phyloP scores from a whole-genome alignment of 495 filamentous ascomycete genomes.

The Penicillium macrosclerotiorum region DNA sequence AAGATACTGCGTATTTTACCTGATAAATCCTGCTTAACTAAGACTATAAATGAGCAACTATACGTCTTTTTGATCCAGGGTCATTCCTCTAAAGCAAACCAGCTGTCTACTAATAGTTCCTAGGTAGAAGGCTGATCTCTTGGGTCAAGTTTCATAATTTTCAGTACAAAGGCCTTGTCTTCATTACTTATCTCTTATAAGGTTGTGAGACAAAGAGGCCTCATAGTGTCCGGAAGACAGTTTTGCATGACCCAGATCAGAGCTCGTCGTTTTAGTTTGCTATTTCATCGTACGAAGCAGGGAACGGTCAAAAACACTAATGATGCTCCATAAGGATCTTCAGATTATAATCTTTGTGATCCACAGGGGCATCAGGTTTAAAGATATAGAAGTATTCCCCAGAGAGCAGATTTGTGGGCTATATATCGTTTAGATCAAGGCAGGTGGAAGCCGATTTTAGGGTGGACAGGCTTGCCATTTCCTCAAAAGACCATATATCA shows the following conservation, averaged over 20 bases:
- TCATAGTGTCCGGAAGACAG: slow-evolving; percentile 18
- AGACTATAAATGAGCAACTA: neutral
- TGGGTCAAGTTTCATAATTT: slow-evolving; percentile 29
- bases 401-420: slow-evolving; percentile 43
- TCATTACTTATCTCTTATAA: slow-evolving; percentile 19
- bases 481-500: slow-evolving; percentile 48
- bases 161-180: slow-evolving; percentile 25
- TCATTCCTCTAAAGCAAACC: slow-evolving; percentile 15
- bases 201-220: slow-evolving; percentile 20
- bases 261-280: slow-evolving; percentile 14
- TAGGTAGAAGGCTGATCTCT: slow-evolving; percentile 23
- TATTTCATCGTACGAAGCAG: slow-evolving; percentile 28
- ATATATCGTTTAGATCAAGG: neutral
- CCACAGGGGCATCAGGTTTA: slow-evolving; percentile 35
- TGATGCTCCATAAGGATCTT: slow-evolving; percentile 40
- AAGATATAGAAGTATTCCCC: slow-evolving; percentile 42
- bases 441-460: slow-evolving; percentile 4
- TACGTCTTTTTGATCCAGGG: neutral
- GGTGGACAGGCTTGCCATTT: slow-evolving; percentile 23
- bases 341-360: slow-evolving; percentile 38
- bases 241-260: slow-evolving; percentile 22
- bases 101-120: slow-evolving; percentile 21
- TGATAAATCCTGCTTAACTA: neutral
- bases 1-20: neutral
- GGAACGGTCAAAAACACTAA: slow-evolving; percentile 43